Base-by-base conservation (phyloP, 495 filamentous ascomycete species). In the Endocarpon pusillum region DNA sequence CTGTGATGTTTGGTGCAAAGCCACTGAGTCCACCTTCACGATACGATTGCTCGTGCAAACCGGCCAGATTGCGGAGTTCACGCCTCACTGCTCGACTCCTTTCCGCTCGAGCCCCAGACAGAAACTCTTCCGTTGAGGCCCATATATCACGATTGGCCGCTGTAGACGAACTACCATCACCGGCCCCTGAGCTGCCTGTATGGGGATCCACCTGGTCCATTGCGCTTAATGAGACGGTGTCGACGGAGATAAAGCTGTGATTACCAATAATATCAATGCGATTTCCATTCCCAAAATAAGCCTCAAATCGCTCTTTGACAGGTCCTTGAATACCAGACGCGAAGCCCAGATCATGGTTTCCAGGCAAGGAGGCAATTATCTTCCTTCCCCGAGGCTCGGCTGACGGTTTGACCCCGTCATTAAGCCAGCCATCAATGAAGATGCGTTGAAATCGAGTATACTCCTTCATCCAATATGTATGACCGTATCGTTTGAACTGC, bases 341-440 rank as follows among this genome's bases (percentile, higher is more conserved):
- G 44, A 99, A 87, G 1, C 91, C 91, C n/a, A 94, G 57, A 51
- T 99, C 91, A 52, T 99, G 91, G 41, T 99, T 99, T 4, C 89
- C 91, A 1, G 91, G 91, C 15, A 99, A 47, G 42, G 73, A 82
- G 2, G 77, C 70, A 27, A 94, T 71, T 25, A 93, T 61, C 58
- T 71, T 78, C 38, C 81, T 59, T 16, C 59, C 60, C 20, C 53
- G 49, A 6, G 43, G 40, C 19, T 57, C 46, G 45, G 28, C 65
- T 50, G 29, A 47, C 42, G 41, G 62, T 32, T 33, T 14, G 32
- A 37, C 35, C 19, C 63, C 65, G 3, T 57, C 54, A 15, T 58
- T 38, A 25, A 55, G 51, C 67, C 75, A 81, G 9, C 67, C 71
- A 5, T 72, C 54, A 23, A 78, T 57, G 50, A 93, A 94, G 36